Conservation (phyloP, 345 rosid species). For the Lumnitzera littorea region DNA sequence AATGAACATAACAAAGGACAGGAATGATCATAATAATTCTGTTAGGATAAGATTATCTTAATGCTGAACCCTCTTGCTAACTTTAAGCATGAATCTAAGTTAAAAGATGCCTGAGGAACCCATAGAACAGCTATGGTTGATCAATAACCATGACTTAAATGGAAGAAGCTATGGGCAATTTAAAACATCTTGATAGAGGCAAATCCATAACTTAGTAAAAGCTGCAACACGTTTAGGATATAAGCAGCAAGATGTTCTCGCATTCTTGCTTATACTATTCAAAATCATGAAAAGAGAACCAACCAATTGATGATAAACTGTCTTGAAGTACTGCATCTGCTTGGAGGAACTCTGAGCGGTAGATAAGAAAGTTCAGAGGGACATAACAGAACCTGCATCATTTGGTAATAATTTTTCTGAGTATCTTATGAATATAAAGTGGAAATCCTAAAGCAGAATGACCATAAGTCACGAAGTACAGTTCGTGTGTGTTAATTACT, state of each 20-base stretch:
- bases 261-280: too few relatives aligned
- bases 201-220: too few relatives aligned
- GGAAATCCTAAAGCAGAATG: neutral
- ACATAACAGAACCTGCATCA: conserved; percentile 56
- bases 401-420: conserved; percentile 6
- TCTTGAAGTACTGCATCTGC: conserved; percentile 34
- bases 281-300: conserved; percentile 18
- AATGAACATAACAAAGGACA: neutral
- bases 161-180: neutral
- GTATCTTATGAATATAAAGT: neutral
- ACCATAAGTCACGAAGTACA: neutral
- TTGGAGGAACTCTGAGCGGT: conserved; percentile 34
- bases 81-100: too few relatives aligned
- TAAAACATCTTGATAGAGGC: neutral
- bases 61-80: too few relatives aligned
- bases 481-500: too few relatives aligned
- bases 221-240: too few relatives aligned
- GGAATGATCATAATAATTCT: too few relatives aligned
- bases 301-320: conserved; percentile 65
- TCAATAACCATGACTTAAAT: neutral
- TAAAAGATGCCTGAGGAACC: too few relatives aligned
- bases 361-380: conserved; percentile 45
- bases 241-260: too few relatives aligned
- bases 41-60: too few relatives aligned
- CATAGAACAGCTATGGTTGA: too few relatives aligned